Percentiles rank a stretch among this genome's conserved stretches.
phyloP scores from a whole-genome alignment of 1,139 yeast species.

The Candida pseudoviswanathii region DNA sequence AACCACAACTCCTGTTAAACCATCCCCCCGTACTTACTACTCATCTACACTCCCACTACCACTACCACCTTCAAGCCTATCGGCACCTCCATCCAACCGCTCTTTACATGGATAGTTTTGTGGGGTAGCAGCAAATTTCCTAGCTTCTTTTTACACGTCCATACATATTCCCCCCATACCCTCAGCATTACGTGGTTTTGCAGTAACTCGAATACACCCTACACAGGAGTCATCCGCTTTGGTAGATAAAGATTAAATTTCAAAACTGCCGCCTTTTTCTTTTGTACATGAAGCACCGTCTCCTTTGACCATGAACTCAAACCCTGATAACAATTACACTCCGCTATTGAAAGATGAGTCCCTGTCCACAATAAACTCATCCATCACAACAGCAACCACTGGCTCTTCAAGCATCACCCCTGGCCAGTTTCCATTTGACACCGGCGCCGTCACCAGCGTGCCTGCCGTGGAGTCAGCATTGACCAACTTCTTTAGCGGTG shows the following conservation, averaged over 20 bases:
- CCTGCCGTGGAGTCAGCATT: slow-evolving; percentile 6
- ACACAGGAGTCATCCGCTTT: not conserved
- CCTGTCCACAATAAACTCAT: not conserved
- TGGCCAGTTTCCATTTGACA: not conserved
- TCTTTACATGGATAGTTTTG: not conserved
- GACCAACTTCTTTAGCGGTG: slow-evolving; percentile 4
- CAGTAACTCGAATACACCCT: not conserved
- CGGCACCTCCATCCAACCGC: not conserved
- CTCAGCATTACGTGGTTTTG: not conserved
- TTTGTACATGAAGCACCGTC: not conserved
- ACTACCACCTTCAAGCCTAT: no score
- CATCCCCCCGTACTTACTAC: no score
- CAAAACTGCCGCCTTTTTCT: not conserved
- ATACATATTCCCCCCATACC: not conserved
- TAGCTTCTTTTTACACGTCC: not conserved
- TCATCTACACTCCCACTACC: no score
- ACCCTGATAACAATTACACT: not conserved
- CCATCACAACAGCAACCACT: not conserved
- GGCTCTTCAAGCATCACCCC: slow-evolving; percentile 3
- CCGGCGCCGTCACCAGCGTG: not conserved
- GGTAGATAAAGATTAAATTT: not conserved
- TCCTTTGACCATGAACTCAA: not conserved
- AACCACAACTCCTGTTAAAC: no score
- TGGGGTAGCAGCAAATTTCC: not conserved
- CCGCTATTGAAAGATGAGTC: not conserved